Conservation (phyloP, 2,329 filamentous ascomycete genomes). For the Daldinia sp. region DNA sequence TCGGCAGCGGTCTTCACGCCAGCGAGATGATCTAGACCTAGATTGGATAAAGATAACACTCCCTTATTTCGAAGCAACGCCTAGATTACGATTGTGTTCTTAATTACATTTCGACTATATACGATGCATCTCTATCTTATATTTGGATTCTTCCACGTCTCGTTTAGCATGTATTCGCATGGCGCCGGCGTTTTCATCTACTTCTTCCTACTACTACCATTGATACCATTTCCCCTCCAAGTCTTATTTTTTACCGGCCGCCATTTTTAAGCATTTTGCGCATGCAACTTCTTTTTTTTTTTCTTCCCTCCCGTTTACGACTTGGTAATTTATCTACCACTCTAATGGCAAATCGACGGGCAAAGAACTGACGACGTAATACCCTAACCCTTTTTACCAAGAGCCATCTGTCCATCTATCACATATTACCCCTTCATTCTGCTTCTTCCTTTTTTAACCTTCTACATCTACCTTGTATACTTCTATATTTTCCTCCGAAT, state of each 20-base stretch:
- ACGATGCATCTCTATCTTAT: conserved; percentile 31
- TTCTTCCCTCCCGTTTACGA: not conserved
- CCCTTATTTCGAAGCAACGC: not conserved
- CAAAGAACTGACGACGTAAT: not conserved
- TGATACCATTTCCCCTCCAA: conserved; percentile 41
- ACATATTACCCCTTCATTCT: not conserved
- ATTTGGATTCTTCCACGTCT: conserved; percentile 21
- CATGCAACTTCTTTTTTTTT: not conserved
- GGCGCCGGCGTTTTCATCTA: conserved; percentile 46
- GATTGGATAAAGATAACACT: not conserved
- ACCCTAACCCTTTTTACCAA: not conserved
- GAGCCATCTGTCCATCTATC: not conserved
- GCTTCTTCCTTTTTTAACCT: conserved; percentile 13
- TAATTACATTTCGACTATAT: conserved; percentile 33
- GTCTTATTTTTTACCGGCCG: conserved; percentile 14
- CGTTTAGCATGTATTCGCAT: conserved; percentile 48
- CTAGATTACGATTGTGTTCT: conserved; percentile 1
- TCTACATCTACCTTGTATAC: conserved; percentile 39
- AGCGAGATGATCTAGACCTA: conserved; percentile 63
- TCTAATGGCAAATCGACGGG: not conserved
- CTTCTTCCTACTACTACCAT: conserved; percentile 24
- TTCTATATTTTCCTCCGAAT: conserved; percentile 33
- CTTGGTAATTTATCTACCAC: not conserved
- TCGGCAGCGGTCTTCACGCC: conserved; percentile 60
- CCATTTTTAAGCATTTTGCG: conserved; percentile 9